A percentile compares a stretch with the other conserved stretches of the same genome.
These are phyloP conservation scores for Helichrysum umbraculigerum DNA, from an alignment of 129 eudicot genomes.

Conservation along the genomic window DNA sequence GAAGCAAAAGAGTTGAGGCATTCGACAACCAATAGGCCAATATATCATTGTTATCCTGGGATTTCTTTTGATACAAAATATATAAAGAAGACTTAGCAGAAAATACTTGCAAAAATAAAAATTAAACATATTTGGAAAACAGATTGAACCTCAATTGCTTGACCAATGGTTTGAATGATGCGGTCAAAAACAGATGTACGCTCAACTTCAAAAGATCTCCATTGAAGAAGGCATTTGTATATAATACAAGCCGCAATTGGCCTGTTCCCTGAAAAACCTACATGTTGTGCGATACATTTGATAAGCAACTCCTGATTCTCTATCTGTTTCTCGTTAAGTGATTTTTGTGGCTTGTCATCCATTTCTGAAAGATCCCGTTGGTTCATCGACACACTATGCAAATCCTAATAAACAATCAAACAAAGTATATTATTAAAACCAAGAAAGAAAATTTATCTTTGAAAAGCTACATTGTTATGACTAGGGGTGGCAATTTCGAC, in stretches of 20 bases:
- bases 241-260: constrained; percentile 92
- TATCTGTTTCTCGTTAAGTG: constrained; percentile 91
- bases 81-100: background rate
- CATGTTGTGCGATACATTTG: constrained; percentile 66
- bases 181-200: constrained; percentile 84
- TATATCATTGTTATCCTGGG: constrained; percentile 85
- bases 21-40: constrained; percentile 95
- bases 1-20: constrained; percentile 85
- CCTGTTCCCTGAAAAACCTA: constrained; percentile 79
- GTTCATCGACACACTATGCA: constrained; percentile 70
- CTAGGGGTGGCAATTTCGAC: constrained; percentile 18
- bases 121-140: constrained; percentile 5
- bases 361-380: constrained; percentile 58
- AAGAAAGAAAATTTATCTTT: background rate
- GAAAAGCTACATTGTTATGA: constrained; percentile 1
- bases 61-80: constrained; percentile 46
- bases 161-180: constrained; percentile 90
- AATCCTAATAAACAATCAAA: constrained; percentile 50
- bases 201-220: constrained; percentile 99
- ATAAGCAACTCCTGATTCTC: constrained; percentile 88
- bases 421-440: constrained; percentile 3
- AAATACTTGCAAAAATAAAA: background rate
- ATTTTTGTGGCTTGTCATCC: constrained; percentile 91
- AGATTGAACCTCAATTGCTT: constrained; percentile 80
- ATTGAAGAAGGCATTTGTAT: constrained; percentile 87